Evolutionary conservation across 306 rosid species (phyloP), one percentile per base, ranked within the genome.

Genomic region (Sindora glabra): DNA sequence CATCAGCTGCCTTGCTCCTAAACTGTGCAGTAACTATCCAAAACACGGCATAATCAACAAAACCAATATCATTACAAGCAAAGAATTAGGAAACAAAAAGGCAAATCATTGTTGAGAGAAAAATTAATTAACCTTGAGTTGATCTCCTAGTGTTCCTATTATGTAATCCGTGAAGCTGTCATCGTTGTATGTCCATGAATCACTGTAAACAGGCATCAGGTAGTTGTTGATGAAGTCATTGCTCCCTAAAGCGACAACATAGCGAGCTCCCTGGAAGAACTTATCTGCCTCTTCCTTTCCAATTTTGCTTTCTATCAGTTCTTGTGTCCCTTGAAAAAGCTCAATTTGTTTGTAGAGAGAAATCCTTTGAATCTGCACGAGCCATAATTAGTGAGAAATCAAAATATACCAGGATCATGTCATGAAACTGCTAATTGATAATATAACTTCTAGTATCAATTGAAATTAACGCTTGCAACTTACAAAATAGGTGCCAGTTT

Each of bases 161-260:
- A 92, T 64, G 79, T 92, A 89, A 2, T 71, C 79, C 46, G 89
- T 17, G 67, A 86, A 89, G 10, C 73, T 75, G 18, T 80, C 64
- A 69, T 92, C 99, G 16, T 92, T 89, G 80, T 92, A 89, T 46
- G 64, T 86, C 97, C 96, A 92, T 3, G 99, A 86, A 71, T 92
- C 99, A 0, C 39, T 26, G 41, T 89, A 92, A 69, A 82, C 80
- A n/a, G 99, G 95, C 97, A 84, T 89, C 64, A 92, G 74, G 81
- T 84, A 92, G 53, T 92, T 89, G 83, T 92, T 92, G 56, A 89
- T 92, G 81, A 92, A 89, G 33, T 92, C 99, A 34, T 92, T 92
- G 76, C 99, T 92, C 11, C 99, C 97, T 58, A 92, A 68, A 56
- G 99, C 97, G 5, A 89, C 86, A 51, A 89, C 95, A 66, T 84